A percentile compares a stretch with the other conserved stretches of the same genome.
phyloP scores from a whole-genome alignment of 257 asterid species.

The Scutellaria galericulata region DNA sequence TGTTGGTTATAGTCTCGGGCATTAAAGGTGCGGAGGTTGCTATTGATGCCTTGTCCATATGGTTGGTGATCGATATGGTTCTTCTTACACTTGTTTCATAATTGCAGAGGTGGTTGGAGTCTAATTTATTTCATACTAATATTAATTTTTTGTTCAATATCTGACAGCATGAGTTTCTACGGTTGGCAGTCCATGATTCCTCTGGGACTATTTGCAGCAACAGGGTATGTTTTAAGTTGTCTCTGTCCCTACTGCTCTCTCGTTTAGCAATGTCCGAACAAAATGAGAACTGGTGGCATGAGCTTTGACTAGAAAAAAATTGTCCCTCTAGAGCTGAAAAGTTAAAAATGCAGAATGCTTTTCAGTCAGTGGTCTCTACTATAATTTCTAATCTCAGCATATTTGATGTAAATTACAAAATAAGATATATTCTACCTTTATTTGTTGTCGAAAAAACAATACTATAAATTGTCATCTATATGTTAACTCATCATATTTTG shows the following conservation, averaged over 20 bases:
- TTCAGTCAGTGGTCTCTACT: background rate
- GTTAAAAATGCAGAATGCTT: too few species aligned
- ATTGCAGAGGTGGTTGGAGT: background rate
- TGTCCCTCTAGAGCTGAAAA: too few species aligned
- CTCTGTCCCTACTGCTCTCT: background rate
- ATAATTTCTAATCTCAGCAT: background rate
- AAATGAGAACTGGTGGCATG: background rate
- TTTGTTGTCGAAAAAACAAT: background rate
- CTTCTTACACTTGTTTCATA: constrained; percentile 15
- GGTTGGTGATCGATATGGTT: constrained; percentile 43
- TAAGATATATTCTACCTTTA: background rate
- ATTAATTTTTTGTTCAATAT: constrained; percentile 4
- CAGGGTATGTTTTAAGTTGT: constrained; percentile 49
- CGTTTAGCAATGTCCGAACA: background rate
- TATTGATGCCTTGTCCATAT: constrained; percentile 69
- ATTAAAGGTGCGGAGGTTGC: constrained; percentile 57
- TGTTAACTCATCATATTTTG: background rate
- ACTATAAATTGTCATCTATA: background rate
- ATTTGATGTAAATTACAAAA: constrained; percentile 9
- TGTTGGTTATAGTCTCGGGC: constrained; percentile 56
- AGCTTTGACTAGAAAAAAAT: too few species aligned
- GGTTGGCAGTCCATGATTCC: constrained; percentile 76
- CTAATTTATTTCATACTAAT: constrained; percentile 22
- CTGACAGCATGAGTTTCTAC: constrained; percentile 53
- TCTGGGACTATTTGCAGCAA: constrained; percentile 69